Evolutionary conservation across 352 stramenopile species (phyloP).

Genomic region (Pythium pectinolyticum): DNA sequence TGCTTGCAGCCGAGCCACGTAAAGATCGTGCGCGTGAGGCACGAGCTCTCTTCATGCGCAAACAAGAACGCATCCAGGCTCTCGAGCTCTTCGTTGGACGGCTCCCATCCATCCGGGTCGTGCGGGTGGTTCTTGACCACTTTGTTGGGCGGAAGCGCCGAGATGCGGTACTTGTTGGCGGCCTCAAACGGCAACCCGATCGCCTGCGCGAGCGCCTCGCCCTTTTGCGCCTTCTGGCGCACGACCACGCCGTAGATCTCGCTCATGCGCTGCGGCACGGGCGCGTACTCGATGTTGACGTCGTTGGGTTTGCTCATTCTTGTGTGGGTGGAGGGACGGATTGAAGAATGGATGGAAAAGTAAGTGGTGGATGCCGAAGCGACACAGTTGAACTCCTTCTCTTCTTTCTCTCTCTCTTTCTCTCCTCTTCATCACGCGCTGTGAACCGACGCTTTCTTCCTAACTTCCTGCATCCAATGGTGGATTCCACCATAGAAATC

Average conservation of each 20-base stretch:
- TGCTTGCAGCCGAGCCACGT: conserved; percentile 39
- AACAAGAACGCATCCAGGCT: conserved; percentile 49
- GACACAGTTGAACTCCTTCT: too few relatives aligned
- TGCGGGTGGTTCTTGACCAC: conserved; percentile 49
- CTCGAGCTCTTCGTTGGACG: conserved; percentile 43
- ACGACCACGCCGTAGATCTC: conserved; percentile 49
- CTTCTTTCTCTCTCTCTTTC: too few relatives aligned
- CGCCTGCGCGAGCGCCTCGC: conserved; percentile 50
- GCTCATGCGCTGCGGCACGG: conserved; percentile 36
- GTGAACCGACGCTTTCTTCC: too few relatives aligned
- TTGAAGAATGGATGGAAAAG: too few relatives aligned
- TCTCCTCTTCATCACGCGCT: too few relatives aligned
- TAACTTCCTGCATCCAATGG: too few relatives aligned
- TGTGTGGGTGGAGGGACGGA: background rate
- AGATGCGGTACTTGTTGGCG: conserved; percentile 64
- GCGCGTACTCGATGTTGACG: conserved; percentile 20
- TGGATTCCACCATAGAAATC: too few relatives aligned
- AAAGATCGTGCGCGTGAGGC: conserved; percentile 33
- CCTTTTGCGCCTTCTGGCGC: conserved; percentile 51
- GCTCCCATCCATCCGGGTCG: conserved; percentile 50
- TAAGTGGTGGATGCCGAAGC: too few relatives aligned
- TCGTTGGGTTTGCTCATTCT: conserved; percentile 24
- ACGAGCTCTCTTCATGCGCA: conserved; percentile 43
- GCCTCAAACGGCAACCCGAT: conserved; percentile 52
- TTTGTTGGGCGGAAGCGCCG: conserved; percentile 44